phyloP scores from a whole-genome alignment of 345 rosid species.

The Eucalyptus camaldulensis region DNA sequence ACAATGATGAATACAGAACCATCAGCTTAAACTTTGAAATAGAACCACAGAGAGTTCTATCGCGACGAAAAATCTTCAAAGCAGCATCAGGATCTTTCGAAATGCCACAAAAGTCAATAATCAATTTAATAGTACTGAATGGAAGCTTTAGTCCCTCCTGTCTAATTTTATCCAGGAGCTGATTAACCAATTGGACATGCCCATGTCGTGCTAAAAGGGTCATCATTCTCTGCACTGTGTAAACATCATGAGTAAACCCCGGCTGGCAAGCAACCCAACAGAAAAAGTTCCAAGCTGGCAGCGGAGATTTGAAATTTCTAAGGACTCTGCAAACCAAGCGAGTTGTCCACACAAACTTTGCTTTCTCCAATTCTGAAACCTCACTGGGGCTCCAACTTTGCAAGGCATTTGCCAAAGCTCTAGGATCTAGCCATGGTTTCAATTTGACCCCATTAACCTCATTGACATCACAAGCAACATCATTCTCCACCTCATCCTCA shows the following conservation, averaged over 20 bases:
- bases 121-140: conserved; percentile 63
- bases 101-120: conserved; percentile 75
- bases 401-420: conserved; percentile 71
- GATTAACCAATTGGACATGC: conserved; percentile 54
- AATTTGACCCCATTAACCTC: conserved; percentile 19
- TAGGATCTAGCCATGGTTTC: conserved; percentile 87
- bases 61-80: conserved; percentile 51
- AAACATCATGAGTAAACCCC: conserved; percentile 66
- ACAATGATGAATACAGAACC: conserved; percentile 68
- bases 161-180: conserved; percentile 49
- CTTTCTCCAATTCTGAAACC: conserved; percentile 44
- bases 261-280: conserved; percentile 90
- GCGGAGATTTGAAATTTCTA: conserved; percentile 53
- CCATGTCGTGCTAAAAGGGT: conserved; percentile 64
- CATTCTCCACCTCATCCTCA: neutral
- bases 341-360: conserved; percentile 78
- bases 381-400: conserved; percentile 53
- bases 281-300: conserved; percentile 84
- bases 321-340: conserved; percentile 77
- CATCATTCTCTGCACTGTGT: conserved; percentile 72
- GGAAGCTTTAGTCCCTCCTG: conserved; percentile 58
- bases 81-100: conserved; percentile 88
- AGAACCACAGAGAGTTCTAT: conserved; percentile 41
- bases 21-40: conserved; percentile 44
- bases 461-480: neutral